Percentiles rank a stretch among this genome's conserved stretches.
These are phyloP conservation scores for Metschnikowia dekortorum DNA, from an alignment of 805 yeast species.

Conservation along the genomic window DNA sequence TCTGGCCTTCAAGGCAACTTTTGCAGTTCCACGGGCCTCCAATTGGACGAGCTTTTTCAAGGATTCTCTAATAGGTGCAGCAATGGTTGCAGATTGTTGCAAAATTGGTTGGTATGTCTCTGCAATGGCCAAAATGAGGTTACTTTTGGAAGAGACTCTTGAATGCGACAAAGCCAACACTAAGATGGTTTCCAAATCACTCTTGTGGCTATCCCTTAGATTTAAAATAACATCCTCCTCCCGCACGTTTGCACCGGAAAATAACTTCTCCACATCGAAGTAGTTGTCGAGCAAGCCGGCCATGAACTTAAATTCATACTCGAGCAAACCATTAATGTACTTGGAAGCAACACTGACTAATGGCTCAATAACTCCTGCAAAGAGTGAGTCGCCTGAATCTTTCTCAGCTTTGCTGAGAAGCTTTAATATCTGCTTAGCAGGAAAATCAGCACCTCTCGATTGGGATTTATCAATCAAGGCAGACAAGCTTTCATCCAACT, in stretches of 20 bases:
- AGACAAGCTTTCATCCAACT: conserved; percentile 64
- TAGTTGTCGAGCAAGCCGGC: conserved; percentile 68
- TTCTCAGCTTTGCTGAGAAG: conserved; percentile 60
- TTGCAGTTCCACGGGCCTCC: conserved; percentile 86
- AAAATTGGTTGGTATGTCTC: conserved; percentile 76
- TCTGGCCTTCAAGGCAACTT: conserved; percentile 91
- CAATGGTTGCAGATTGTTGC: conserved; percentile 61
- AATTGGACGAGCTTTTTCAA: conserved; percentile 80
- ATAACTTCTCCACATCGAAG: conserved; percentile 70
- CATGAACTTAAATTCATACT: conserved; percentile 78
- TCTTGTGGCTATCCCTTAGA: conserved; percentile 83
- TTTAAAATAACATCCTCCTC: conserved; percentile 86
- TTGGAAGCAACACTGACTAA: conserved; percentile 64
- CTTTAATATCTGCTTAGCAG: conserved; percentile 79
- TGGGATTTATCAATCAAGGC: conserved; percentile 62
- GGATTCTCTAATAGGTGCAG: conserved; percentile 62
- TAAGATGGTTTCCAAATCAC: conserved; percentile 70
- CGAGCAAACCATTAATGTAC: conserved; percentile 70
- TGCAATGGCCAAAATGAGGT: conserved; percentile 79
- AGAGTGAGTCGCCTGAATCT: conserved; percentile 39
- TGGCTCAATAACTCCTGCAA: conserved; percentile 64
- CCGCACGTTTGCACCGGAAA: conserved; percentile 69
- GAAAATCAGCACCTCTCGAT: conserved; percentile 78
- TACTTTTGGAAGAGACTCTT: conserved; percentile 89
- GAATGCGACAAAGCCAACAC: conserved; percentile 79